Evolutionary conservation across 768 basidiomycete genomes (phyloP), one percentile per base, ranked within the genome.

Genomic region (Mycena rebaudengoi): DNA sequence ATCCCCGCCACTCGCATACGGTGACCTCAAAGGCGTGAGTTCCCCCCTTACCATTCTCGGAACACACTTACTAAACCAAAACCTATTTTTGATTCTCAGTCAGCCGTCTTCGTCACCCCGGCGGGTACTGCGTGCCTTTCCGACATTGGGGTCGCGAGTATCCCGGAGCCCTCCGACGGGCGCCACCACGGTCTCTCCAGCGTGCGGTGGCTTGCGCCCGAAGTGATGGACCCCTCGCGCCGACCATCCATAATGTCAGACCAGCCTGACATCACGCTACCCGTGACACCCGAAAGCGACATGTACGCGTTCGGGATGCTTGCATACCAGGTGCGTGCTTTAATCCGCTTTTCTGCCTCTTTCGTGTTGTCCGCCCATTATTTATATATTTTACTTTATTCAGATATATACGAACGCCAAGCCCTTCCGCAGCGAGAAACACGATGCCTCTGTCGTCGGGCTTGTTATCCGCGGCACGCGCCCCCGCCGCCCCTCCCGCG

Each of bases 11-110:
- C 74, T 83, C 16, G 64, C 78, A 13, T 82, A 83, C 20, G 82
- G 82, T 11, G 82, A 83, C 54, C 60, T 83, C 21, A 83, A 82
- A 68, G 76, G 77, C 29, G 82, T 83, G 53, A 64, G 79, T 50
- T 30, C 13, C 50, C 25, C 20, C 35, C 40, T 28, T 3, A 21
- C 32, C 18, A 25, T n/a, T 26, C 16, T 21, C 2, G 2, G 49
- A 8, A 26, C 5, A 63, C 20, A 26, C 44, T 10, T n/a, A 14
- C 21, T 11, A 20, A 21, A 11, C 7, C 16, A 20, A 44, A 23
- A 6, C 43, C 7, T 5, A 7, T 25, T 44, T 49, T 23, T 25
- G 32, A 37, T 73, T 72, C 73, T 67, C 32, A 85, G 83, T 64
- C 64, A 6, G 60, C 21, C 16, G 76, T 83, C 32, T 75, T 83